Base-by-base conservation (phyloP, 2,329 filamentous ascomycete species). In the Trichoderma brevicompactum region DNA sequence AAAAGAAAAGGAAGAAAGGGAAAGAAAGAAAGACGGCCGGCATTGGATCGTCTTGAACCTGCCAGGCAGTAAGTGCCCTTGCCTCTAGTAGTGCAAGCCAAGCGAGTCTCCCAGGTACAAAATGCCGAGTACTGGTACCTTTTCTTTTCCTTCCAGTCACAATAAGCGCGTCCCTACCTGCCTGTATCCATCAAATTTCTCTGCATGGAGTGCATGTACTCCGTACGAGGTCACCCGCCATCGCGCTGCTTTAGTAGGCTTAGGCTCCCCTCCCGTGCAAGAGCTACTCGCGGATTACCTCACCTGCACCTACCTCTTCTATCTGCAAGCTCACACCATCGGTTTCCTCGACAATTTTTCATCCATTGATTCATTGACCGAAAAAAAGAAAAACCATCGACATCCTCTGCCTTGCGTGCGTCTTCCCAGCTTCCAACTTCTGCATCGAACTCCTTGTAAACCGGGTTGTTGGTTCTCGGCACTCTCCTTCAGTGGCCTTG, bases 191-290 rank as follows among this genome's bases (percentile, higher is more conserved):
- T 54, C 49, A 54, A 63, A 63, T 63, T 54, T 63, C 60, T 63
- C 49, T 54, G 49, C 17, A 62, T 49, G 56, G 43, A 49, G 32
- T 60, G 43, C 56, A 49, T 49, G 36, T 41, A 41, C 60, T 63
- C 49, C 49, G 60, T 63, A 54, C 40, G 49, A 53, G 49, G 60
- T 63, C 60, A 63, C 60, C 60, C 60, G 60, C 60, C 60, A 63
- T 38, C 28, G 28, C 59, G 48, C 59, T 44, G 59, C 49, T 63
- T 32, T 38, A 53, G 48, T 62, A 28, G 58, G 58, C 58, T 62
- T 62, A 53, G 58, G 58, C 58, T 52, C 59, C 49, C 49, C 59
- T 62, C 49, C 59, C 38, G 49, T 7, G 36, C 59, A 44, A 43
- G 49, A 54, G 40, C 60, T 46, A 52, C 60, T 63, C 60, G 32